Base-by-base conservation (phyloP, 495 filamentous ascomycete genomes). In the Aspergillus nanangensis region DNA sequence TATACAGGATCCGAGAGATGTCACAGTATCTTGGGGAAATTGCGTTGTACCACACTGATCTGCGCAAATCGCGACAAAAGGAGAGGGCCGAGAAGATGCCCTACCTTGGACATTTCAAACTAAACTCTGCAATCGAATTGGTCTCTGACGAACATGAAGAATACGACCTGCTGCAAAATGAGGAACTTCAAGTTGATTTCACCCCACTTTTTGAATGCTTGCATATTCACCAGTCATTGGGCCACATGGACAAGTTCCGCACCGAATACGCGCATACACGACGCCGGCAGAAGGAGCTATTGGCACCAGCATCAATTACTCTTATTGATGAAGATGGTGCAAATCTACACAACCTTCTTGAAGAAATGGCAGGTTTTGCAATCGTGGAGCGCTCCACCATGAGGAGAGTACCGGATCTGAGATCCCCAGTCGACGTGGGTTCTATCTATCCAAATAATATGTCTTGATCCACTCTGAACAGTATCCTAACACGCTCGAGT, bases 381-480 rank as follows among this genome's bases (percentile, higher is more conserved):
- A 96, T 99, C 48, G 83, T 99, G 35, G 93, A 99, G 61, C 88
- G 85, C 51, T 87, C 87, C 11, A 99, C 93, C 1, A 91, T 95
- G 83, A 86, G 80, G 56, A 87, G 86, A 51, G 84, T 83, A 1
- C 84, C 87, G 2, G 84, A 87, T 46, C 72, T 97, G 34, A 77
- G 93, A 40, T 88, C 90, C n/a, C 69, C 79, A 11, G 77, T 85
- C 44, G 93, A 97, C 74, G 91, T 94, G 65, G 36, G 52, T 23
- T 27, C 20, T 35, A 14, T 19, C 38, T 42, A 40, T 14, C 23
- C 22, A 19, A n/a, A n/a, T 8, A 33, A 17, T 13, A 14, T 21
- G 8, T 2, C 15, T 33, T 9, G 0, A 14, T 10, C 15, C 25
- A 22, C 10, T 27, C 22, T 31, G 11, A 17, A 34, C n/a, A n/a